These are phyloP conservation scores for Daldinia childiae DNA, from an alignment of 495 filamentous ascomycete genomes.

Conservation along the genomic window DNA sequence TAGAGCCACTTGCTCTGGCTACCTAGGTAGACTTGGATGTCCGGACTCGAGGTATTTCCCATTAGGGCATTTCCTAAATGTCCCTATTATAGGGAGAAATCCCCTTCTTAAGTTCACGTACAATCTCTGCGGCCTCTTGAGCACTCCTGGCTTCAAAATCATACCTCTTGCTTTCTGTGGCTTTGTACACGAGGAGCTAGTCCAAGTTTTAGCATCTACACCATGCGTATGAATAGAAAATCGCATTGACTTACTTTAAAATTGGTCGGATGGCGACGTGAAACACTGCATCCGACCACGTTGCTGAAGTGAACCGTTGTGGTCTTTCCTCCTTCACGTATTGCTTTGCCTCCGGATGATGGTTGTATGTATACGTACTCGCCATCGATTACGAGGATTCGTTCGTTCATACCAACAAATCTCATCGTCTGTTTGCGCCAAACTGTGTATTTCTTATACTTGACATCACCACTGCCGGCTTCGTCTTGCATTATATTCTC, in stretches of 20 bases:
- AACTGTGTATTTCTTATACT: slow-evolving; percentile 88
- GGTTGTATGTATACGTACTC: slow-evolving; percentile 97
- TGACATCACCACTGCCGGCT: slow-evolving; percentile 65
- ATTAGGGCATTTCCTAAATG: slow-evolving; percentile 20
- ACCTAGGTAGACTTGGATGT: slow-evolving; percentile 4
- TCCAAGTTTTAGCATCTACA: slow-evolving; percentile 19
- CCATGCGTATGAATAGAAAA: background rate
- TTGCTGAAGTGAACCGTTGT: slow-evolving; percentile 92
- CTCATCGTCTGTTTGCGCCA: slow-evolving; percentile 94
- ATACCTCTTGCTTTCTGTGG: slow-evolving; percentile 90
- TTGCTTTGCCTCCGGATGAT: slow-evolving; percentile 62
- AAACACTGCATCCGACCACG: slow-evolving; percentile 93
- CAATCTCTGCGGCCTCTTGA: slow-evolving; percentile 87
- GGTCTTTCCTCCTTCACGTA: slow-evolving; percentile 75
- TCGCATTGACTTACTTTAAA: slow-evolving; percentile 70
- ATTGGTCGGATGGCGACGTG: slow-evolving; percentile 86
- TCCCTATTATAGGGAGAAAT: slow-evolving; percentile 62
- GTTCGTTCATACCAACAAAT: slow-evolving; percentile 84
- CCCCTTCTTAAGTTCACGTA: slow-evolving; percentile 83
- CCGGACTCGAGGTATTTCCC: background rate
- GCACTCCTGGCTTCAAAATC: slow-evolving; percentile 90
- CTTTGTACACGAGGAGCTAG: slow-evolving; percentile 78
- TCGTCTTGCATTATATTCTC: slow-evolving; percentile 73
- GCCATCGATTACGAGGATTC: slow-evolving; percentile 87
- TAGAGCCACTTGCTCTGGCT: background rate